Evolutionary conservation across 345 rosid species (phyloP).

Genomic region (Populus ilicifolia): DNA sequence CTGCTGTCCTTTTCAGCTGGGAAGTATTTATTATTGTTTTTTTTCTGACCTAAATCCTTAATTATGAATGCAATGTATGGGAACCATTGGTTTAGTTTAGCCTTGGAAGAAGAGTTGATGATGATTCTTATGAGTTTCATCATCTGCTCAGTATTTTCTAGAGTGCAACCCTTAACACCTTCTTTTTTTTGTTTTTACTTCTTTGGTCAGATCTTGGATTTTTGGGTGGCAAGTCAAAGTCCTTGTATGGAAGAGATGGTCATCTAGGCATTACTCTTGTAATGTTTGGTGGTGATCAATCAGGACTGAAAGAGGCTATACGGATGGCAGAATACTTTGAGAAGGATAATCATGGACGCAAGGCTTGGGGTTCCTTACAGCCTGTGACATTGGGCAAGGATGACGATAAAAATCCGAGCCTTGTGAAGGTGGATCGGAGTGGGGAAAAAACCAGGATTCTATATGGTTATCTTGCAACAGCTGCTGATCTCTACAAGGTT

Average conservation of each 20-base stretch:
- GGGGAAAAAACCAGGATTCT: constrained; percentile 75
- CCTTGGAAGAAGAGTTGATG: background rate
- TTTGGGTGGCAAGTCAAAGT: constrained; percentile 74
- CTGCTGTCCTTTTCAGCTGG: background rate
- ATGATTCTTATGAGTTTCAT: background rate
- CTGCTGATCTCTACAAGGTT: constrained; percentile 65
- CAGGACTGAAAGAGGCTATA: constrained; percentile 76
- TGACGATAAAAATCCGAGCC: constrained; percentile 69
- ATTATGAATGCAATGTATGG: background rate
- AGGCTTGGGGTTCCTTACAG: constrained; percentile 63
- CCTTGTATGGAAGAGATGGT: constrained; percentile 91
- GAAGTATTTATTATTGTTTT: background rate
- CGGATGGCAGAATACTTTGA: constrained; percentile 72
- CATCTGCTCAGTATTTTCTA: background rate
- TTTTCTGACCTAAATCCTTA: background rate
- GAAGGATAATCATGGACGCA: constrained; percentile 73
- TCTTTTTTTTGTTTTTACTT: constrained; percentile 18
- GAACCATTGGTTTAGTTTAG: background rate
- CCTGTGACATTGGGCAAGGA: constrained; percentile 59
- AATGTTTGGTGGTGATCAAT: constrained; percentile 61
- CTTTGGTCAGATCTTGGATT: constrained; percentile 72
- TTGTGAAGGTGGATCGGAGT: constrained; percentile 61
- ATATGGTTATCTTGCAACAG: constrained; percentile 78
- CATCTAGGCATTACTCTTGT: constrained; percentile 75
- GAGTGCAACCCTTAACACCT: background rate